Evolutionary conservation across 2,329 filamentous ascomycete genomes (phyloP).

Genomic region (Pseudogymnoascus sp.): DNA sequence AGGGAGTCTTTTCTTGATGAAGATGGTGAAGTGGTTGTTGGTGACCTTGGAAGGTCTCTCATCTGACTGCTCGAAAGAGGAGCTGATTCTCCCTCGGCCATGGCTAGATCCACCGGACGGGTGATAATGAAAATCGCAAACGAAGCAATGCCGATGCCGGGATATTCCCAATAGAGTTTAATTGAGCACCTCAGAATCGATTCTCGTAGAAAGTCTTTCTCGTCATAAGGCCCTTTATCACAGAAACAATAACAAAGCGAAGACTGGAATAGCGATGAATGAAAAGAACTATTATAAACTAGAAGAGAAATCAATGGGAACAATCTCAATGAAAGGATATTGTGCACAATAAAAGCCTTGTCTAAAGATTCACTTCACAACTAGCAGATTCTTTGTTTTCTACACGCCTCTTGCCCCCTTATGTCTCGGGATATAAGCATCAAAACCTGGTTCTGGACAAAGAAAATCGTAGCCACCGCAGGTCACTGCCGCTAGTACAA

Average conservation of each 20-base stretch:
- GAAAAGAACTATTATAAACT: neutral
- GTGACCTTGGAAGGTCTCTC: conserved; percentile 2
- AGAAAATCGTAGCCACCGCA: neutral
- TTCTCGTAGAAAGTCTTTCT: neutral
- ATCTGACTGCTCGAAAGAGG: conserved; percentile 2
- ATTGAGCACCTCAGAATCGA: neutral
- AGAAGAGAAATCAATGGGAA: conserved; percentile 5
- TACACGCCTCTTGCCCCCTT: neutral
- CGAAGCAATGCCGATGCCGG: conserved; percentile 1
- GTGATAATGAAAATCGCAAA: conserved; percentile 8
- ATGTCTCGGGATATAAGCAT: neutral
- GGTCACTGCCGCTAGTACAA: neutral
- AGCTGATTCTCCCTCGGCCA: neutral
- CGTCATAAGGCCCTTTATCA: neutral
- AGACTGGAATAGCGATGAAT: neutral
- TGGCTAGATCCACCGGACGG: neutral
- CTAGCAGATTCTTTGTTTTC: conserved; percentile 1
- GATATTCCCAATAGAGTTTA: neutral
- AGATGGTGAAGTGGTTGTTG: neutral
- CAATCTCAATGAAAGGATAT: conserved; percentile 1
- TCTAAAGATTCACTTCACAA: conserved; percentile 5
- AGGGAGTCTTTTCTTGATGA: neutral
- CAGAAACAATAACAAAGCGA: conserved; percentile 2
- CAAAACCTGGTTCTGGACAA: conserved; percentile 5
- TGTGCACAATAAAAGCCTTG: conserved; percentile 5